These are phyloP conservation scores for Calamus simplicifolius DNA, from an alignment of 176 grass and related monocot species.

Conservation along the genomic window DNA sequence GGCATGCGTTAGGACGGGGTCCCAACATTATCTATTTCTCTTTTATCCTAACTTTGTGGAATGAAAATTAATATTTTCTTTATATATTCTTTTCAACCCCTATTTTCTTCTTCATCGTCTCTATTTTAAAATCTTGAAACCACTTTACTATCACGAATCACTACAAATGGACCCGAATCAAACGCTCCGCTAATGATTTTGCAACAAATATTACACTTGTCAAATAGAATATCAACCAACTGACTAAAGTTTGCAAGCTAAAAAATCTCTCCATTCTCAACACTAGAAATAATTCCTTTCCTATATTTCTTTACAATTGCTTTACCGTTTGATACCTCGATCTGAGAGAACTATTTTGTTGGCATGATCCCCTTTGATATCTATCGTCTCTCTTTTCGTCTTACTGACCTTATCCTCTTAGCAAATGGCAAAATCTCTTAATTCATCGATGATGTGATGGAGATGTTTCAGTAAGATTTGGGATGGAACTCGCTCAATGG, in stretches of 20 bases:
- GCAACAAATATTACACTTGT: conserved; percentile 1
- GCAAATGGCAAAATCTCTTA: conserved; percentile 4
- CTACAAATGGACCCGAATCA: conserved; percentile 12
- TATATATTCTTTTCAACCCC: no score
- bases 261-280: conserved; percentile 11
- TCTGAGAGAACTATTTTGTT: conserved; percentile 12
- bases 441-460: not conserved
- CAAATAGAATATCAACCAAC: not conserved
- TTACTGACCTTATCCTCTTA: conserved; percentile 12
- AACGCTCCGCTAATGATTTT: conserved; percentile 1
- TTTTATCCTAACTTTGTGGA: no score
- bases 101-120: no score
- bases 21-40: no score
- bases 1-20: no score
- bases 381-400: conserved; percentile 1
- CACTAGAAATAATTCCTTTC: conserved; percentile 15
- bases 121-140: not conserved
- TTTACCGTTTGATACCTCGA: conserved; percentile 1
- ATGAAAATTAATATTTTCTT: no score
- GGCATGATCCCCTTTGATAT: conserved; percentile 5
- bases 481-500: not conserved
- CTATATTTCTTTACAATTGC: conserved; percentile 9
- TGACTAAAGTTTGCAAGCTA: conserved; percentile 13
- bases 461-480: not conserved
- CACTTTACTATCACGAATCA: not conserved